These are phyloP conservation scores for Cadophora sp. DNA, from an alignment of 2,329 filamentous ascomycete genomes.

Conservation along the genomic window DNA sequence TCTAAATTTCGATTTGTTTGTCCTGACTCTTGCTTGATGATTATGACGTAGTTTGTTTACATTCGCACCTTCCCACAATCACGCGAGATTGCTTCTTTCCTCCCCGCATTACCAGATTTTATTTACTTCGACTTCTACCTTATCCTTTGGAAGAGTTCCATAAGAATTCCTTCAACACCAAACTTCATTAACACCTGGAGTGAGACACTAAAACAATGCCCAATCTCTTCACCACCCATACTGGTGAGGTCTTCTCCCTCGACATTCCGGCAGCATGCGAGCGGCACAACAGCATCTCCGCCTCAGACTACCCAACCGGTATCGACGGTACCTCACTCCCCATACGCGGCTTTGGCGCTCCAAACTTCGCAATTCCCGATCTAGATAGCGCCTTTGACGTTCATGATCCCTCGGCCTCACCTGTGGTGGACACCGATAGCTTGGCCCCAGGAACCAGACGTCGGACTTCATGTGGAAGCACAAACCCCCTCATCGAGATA, in stretches of 20 bases:
- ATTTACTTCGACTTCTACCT: not conserved
- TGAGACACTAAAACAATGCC: not conserved
- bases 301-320: not conserved
- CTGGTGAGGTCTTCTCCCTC: conserved; percentile 5
- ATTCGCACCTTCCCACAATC: conserved; percentile 2
- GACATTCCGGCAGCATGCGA: not conserved
- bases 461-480: conserved; percentile 21
- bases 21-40: not conserved
- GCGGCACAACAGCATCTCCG: conserved; percentile 8
- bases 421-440: not conserved
- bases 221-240: conserved; percentile 5
- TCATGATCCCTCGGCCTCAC: not conserved
- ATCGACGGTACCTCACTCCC: not conserved
- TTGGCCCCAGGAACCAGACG: not conserved
- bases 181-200: not conserved
- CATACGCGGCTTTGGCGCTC: not conserved
- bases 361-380: not conserved
- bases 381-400: conserved; percentile 1
- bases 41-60: conserved; percentile 11
- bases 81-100: not conserved
- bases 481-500: conserved; percentile 25
- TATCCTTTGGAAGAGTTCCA: not conserved
- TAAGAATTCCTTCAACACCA: not conserved
- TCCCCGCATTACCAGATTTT: not conserved
- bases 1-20: not conserved